Conservation (phyloP, 495 filamentous ascomycete genomes). For the Terfezia boudieri region DNA sequence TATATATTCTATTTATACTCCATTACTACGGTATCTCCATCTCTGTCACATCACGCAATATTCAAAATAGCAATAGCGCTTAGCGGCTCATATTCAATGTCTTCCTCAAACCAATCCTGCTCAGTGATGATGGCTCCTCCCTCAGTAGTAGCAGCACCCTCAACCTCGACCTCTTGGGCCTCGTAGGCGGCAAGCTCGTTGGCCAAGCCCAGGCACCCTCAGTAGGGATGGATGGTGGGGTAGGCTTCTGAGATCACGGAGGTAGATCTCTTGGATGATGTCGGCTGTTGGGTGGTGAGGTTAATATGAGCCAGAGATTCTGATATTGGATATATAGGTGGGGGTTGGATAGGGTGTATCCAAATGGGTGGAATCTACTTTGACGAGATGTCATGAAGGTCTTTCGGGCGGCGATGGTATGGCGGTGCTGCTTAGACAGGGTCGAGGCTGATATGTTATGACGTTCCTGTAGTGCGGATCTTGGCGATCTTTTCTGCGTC, state of each 20-base stretch:
- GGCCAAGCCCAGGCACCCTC: slow-evolving; percentile 33
- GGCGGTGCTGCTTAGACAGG: no score
- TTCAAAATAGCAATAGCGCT: slow-evolving; percentile 4
- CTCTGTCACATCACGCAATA: no score
- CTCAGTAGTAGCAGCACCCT: slow-evolving; percentile 45
- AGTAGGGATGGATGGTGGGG: slow-evolving; percentile 57
- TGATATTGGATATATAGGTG: slow-evolving; percentile 58
- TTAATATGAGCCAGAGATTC: slow-evolving; percentile 29
- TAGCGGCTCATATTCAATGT: slow-evolving; percentile 19
- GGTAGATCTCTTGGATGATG: slow-evolving; percentile 90
- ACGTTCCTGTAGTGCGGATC: no score
- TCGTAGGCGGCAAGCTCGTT: slow-evolving; percentile 83
- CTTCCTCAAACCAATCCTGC: slow-evolving; percentile 63
- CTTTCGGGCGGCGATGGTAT: no score
- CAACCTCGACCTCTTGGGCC: slow-evolving; percentile 74
- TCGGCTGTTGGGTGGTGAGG: slow-evolving; percentile 43
- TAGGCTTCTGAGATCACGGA: slow-evolving; percentile 68
- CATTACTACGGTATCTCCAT: no score
- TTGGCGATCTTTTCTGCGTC: no score
- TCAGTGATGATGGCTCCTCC: slow-evolving; percentile 24
- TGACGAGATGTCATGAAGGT: no score
- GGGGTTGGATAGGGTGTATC: slow-evolving; percentile 38
- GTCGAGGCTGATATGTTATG: no score
- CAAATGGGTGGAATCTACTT: slow-evolving; percentile 52
- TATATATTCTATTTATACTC: no score